Evolutionary conservation across 2,329 filamentous ascomycete genomes (phyloP).

Genomic region (Colletotrichum paranaense): DNA sequence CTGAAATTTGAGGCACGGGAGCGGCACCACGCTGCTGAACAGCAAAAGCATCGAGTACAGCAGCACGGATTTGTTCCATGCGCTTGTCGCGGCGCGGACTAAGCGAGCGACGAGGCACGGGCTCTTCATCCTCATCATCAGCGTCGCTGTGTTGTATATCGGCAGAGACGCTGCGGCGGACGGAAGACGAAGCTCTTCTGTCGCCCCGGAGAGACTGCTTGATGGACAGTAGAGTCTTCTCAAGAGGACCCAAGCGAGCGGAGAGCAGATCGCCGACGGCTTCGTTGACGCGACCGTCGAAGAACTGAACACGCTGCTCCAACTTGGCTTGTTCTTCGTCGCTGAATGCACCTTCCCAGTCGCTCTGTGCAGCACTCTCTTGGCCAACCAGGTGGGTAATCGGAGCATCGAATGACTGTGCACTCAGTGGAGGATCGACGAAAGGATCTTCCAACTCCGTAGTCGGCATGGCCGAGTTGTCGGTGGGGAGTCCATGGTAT

Average conservation of each 20-base stretch:
- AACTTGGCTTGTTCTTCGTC: slow-evolving; percentile 88
- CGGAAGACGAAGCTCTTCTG: slow-evolving; percentile 63
- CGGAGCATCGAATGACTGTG: slow-evolving; percentile 63
- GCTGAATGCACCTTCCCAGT: slow-evolving; percentile 91
- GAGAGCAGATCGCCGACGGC: slow-evolving; percentile 83
- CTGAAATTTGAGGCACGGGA: slow-evolving; percentile 40
- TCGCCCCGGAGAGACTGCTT: slow-evolving; percentile 74
- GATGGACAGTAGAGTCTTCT: slow-evolving; percentile 81
- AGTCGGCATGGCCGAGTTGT: slow-evolving; percentile 57
- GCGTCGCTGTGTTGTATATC: slow-evolving; percentile 86
- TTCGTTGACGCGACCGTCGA: slow-evolving; percentile 89
- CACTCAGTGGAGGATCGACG: slow-evolving; percentile 61
- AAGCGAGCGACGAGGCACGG: slow-evolving; percentile 71
- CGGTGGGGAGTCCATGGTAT: slow-evolving; percentile 59
- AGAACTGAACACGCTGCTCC: slow-evolving; percentile 84
- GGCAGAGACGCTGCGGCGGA: slow-evolving; percentile 75
- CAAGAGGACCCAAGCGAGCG: slow-evolving; percentile 81
- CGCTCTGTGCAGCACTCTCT: slow-evolving; percentile 78
- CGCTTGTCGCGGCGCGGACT: slow-evolving; percentile 84
- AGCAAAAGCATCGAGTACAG: slow-evolving; percentile 79
- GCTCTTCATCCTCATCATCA: slow-evolving; percentile 90
- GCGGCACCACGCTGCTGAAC: slow-evolving; percentile 60
- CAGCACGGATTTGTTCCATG: slow-evolving; percentile 82
- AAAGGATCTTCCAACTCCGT: slow-evolving; percentile 73
- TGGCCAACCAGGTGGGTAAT: slow-evolving; percentile 73